phyloP scores from a whole-genome alignment of 805 yeast species.

The Priceomyces medius region DNA sequence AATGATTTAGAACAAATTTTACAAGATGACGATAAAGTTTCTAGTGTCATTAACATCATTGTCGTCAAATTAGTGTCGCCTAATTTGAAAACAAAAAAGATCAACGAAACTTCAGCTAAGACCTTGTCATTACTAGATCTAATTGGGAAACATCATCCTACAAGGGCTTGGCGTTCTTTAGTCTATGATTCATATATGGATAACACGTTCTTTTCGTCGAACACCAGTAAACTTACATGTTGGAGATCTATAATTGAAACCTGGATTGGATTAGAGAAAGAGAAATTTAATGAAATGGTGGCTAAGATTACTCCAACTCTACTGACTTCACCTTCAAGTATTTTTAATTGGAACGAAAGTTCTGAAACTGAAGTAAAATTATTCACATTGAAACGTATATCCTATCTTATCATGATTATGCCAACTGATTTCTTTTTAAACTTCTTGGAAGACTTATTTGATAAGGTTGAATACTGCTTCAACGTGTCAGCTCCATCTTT shows the following conservation, averaged over 20 bases:
- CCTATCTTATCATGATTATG: conserved; percentile 61
- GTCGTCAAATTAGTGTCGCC: conserved; percentile 56
- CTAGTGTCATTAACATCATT: conserved; percentile 49
- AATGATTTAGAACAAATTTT: conserved; percentile 40
- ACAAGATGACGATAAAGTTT: conserved; percentile 62
- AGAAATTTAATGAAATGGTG: conserved; percentile 47
- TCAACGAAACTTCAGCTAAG: conserved; percentile 36
- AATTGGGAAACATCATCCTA: conserved; percentile 32
- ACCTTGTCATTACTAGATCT: conserved; percentile 46
- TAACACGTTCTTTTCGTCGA: conserved; percentile 48
- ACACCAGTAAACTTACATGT: conserved; percentile 19
- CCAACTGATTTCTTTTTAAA: conserved; percentile 57
- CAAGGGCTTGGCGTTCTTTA: conserved; percentile 61
- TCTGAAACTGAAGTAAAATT: conserved; percentile 57
- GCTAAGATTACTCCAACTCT: conserved; percentile 28
- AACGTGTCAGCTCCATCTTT: conserved; percentile 30
- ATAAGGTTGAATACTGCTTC: conserved; percentile 32
- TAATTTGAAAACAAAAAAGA: conserved; percentile 44
- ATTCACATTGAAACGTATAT: conserved; percentile 57
- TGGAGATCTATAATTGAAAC: conserved; percentile 58
- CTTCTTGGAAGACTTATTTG: conserved; percentile 48
- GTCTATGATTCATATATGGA: conserved; percentile 69
- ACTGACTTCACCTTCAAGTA: conserved; percentile 50
- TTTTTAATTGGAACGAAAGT: conserved; percentile 70
- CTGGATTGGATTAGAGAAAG: conserved; percentile 69